Evolutionary conservation across 306 rosid genomes (phyloP).

Genomic region (Vachellia pachyceras): DNA sequence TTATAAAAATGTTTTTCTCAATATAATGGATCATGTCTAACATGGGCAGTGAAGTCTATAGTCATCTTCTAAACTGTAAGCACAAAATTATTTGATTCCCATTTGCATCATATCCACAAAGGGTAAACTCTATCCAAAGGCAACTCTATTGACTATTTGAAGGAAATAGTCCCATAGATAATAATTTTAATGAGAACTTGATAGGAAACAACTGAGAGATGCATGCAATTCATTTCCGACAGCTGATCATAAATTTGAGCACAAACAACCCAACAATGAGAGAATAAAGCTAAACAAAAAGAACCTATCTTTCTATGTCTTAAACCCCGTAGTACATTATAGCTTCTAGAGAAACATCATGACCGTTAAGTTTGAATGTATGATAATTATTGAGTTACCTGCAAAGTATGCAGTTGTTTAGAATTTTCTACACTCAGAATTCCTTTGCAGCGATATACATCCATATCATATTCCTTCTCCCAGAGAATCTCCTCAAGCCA

Average conservation of each 20-base stretch:
- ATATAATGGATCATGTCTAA: too few species aligned
- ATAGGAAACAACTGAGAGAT: not conserved
- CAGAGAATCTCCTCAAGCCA: constrained; percentile 98
- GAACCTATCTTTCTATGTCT: not conserved
- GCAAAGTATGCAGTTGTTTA: constrained; percentile 81
- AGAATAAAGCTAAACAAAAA: constrained; percentile 13
- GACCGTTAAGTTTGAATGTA: not conserved
- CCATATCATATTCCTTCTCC: constrained; percentile 93
- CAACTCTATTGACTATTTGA: not conserved
- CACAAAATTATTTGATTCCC: too few species aligned
- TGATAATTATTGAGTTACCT: constrained; percentile 55
- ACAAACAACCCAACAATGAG: constrained; percentile 15
- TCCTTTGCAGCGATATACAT: constrained; percentile 95
- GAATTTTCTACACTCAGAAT: constrained; percentile 65
- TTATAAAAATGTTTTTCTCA: too few species aligned
- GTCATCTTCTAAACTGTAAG: too few species aligned
- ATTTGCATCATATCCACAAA: too few species aligned
- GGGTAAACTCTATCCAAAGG: too few species aligned
- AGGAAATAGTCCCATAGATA: not conserved
- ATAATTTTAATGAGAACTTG: not conserved
- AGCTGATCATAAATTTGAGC: not conserved
- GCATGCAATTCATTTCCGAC: not conserved
- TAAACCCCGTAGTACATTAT: not conserved
- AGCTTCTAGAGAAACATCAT: constrained; percentile 26
- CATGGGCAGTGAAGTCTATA: too few species aligned